These are phyloP conservation scores for Aspergillus olivimuriae DNA, from an alignment of 495 filamentous ascomycete species.

Conservation along the genomic window DNA sequence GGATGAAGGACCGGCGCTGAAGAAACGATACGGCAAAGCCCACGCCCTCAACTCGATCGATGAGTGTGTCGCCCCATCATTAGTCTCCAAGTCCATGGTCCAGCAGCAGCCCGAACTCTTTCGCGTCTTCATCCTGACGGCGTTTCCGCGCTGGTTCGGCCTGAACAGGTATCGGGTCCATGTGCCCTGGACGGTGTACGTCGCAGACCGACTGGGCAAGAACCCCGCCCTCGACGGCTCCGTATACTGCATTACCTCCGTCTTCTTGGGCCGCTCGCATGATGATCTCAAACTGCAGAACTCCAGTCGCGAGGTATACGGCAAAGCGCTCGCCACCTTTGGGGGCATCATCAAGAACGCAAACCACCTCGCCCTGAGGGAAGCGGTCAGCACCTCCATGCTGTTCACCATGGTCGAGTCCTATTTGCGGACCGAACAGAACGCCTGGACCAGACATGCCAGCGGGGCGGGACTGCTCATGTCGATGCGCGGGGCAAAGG, in stretches of 20 bases:
- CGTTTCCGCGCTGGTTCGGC: slow-evolving; percentile 20
- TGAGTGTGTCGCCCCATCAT: slow-evolving; percentile 15
- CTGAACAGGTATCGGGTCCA: slow-evolving; percentile 19
- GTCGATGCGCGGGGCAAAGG: slow-evolving; percentile 22
- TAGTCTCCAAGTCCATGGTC: slow-evolving; percentile 14
- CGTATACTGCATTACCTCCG: slow-evolving; percentile 15
- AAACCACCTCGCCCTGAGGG: slow-evolving; percentile 11
- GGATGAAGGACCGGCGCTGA: slow-evolving; percentile 17
- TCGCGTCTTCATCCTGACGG: slow-evolving; percentile 17
- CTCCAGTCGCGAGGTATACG: slow-evolving; percentile 25
- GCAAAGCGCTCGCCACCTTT: slow-evolving; percentile 24
- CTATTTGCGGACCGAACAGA: slow-evolving; percentile 20
- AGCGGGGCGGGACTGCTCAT: slow-evolving; percentile 24
- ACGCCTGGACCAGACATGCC: slow-evolving; percentile 28
- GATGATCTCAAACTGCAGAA: slow-evolving; percentile 9
- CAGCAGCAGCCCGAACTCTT: slow-evolving; percentile 21
- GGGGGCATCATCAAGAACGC: slow-evolving; percentile 18
- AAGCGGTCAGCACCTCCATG: slow-evolving; percentile 24
- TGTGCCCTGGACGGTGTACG: slow-evolving; percentile 18
- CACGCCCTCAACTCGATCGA: slow-evolving; percentile 13
- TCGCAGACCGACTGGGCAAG: slow-evolving; percentile 15
- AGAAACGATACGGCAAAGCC: slow-evolving; percentile 13
- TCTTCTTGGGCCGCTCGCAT: slow-evolving; percentile 15
- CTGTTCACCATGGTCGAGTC: slow-evolving; percentile 25
- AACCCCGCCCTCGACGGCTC: slow-evolving; percentile 19